phyloP scores from a whole-genome alignment of 2,329 filamentous ascomycete genomes.

The Venturia pyrina region DNA sequence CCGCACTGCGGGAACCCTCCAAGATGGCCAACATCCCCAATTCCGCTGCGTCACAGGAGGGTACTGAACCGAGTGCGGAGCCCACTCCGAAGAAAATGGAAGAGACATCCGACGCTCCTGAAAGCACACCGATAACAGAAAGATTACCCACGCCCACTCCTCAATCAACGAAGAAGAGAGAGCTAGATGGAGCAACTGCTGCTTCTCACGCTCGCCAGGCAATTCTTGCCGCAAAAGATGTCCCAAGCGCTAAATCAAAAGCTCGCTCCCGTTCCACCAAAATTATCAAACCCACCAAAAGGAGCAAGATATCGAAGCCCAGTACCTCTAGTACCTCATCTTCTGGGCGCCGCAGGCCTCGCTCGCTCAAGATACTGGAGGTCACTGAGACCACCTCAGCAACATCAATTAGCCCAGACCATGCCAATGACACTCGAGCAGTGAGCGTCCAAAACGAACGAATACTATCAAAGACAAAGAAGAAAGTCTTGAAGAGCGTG shows the following conservation, averaged over 20 bases:
- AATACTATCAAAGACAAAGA: background rate
- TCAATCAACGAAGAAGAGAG: background rate
- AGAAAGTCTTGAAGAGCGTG: background rate
- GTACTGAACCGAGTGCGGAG: background rate
- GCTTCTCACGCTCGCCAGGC: background rate
- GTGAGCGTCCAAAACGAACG: background rate
- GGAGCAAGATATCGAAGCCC: background rate
- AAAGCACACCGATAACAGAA: background rate
- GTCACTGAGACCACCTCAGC: constrained; percentile 16
- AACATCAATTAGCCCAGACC: constrained; percentile 18
- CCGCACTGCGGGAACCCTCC: constrained; percentile 7
- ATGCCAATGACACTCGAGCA: background rate
- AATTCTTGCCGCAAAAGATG: background rate
- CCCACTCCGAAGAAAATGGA: background rate
- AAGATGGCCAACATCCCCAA: constrained; percentile 7
- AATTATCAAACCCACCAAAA: background rate
- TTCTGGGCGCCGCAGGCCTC: constrained; percentile 7
- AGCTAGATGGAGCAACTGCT: background rate
- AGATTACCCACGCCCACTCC: background rate
- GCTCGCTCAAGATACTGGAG: constrained; percentile 14
- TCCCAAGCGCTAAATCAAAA: background rate
- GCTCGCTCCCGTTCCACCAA: background rate
- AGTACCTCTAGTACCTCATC: background rate
- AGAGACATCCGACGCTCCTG: background rate
- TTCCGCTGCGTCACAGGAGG: background rate